phyloP scores from a whole-genome alignment of 2,329 filamentous ascomycete species.

The Nothomitra cinnamomea region DNA sequence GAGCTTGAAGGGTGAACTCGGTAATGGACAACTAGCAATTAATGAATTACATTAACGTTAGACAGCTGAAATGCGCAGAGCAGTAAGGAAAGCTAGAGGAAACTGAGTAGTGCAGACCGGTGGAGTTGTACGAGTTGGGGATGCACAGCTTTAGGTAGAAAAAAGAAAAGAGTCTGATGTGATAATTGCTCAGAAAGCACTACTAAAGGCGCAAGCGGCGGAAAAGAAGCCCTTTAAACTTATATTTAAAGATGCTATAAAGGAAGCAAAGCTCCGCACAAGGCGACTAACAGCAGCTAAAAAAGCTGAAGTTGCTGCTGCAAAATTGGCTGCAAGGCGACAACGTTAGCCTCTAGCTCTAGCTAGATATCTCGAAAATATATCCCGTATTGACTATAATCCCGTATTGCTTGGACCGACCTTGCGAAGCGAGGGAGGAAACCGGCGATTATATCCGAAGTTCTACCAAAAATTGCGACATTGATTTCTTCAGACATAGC shows the following conservation, averaged over 20 bases:
- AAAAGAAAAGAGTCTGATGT: neutral
- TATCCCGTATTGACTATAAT: too few relatives aligned
- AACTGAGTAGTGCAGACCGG: neutral
- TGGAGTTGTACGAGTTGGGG: neutral
- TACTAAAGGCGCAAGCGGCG: neutral
- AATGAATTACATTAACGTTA: neutral
- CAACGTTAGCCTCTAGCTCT: too few relatives aligned
- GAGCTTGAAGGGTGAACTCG: neutral
- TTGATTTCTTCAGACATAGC: too few relatives aligned
- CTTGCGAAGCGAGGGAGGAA: too few relatives aligned
- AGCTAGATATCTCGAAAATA: too few relatives aligned
- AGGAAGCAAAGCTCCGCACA: neutral
- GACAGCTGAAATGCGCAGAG: neutral
- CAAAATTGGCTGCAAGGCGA: constrained; percentile 9
- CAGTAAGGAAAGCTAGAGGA: neutral
- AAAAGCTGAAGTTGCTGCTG: neutral
- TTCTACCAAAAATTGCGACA: too few relatives aligned
- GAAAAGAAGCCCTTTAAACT: neutral
- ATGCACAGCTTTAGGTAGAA: neutral
- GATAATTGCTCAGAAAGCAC: neutral
- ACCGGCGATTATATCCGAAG: too few relatives aligned
- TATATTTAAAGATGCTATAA: neutral
- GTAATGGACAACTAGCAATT: neutral
- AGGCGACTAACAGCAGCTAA: neutral
- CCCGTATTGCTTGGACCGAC: too few relatives aligned